Base-by-base conservation (phyloP, 129 eudicot genomes). In the Chrysanthemum lavandulifolium region DNA sequence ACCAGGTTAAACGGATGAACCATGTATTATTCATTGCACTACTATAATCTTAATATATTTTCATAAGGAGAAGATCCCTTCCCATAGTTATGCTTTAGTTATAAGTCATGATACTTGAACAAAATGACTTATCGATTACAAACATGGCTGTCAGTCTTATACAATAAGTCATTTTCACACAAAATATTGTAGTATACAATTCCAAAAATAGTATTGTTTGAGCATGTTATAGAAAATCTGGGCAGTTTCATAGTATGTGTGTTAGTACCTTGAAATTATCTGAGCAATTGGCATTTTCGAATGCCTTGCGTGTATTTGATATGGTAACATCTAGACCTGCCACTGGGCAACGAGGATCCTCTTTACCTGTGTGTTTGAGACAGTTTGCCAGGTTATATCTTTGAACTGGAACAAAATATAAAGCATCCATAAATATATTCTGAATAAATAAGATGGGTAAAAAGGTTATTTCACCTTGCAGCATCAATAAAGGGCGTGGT, bases 261-360 rank as follows among this genome's bases (percentile, higher is more conserved):
- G 59, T 67, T 18, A 65, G 23, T 61, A 89, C 97, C 99, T 90
- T 85, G 80, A 90, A 88, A 33, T 70, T 78, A 51, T 82, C 76
- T 10, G 68, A 74, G 45, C 66, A 79, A 67, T 67, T 13, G 58
- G 87, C 85, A 18, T 81, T 73, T 74, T 86, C 82, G 72, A 79
- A 90, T 15, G 78, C 86, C 71, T 78, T 49, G 23, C n/a, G 7
- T 40, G 85, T 85, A 71, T 74, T 80, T 58, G 77, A 70, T 68
- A 74, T 87, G 10, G 96, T 87, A 76, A 73, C 60, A 15, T 86
- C 91, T 76, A 94, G 81, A 66, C 99, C 97, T 43, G 51, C 74
- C 67, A 88, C 47, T 13, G 97, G 97, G 73, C 94, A 90, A 36
- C 97, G 88, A 14, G 97, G 96, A 71, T 94, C 99, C 61, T 77